Evolutionary conservation across 1,284 basidiomycete species (phyloP).

Genomic region (Uromyces viciae-fabae): DNA sequence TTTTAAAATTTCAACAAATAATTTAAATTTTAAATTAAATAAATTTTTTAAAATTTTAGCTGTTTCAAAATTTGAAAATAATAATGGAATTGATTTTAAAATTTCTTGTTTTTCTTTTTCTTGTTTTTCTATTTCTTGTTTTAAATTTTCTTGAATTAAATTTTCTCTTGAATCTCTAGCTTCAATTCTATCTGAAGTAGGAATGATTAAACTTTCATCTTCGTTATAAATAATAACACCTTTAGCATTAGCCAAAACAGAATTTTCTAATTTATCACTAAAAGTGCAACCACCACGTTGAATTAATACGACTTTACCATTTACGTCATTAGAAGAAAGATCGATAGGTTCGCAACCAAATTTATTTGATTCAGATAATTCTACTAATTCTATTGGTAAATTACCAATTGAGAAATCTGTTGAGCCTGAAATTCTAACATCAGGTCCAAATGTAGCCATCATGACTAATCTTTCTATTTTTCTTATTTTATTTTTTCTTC

Average conservation of each 20-base stretch:
- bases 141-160: neutral
- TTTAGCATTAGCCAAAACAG: neutral
- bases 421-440: neutral
- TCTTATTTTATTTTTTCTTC: neutral
- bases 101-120: neutral
- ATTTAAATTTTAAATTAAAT: too few relatives aligned
- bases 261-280: slow-evolving; percentile 1
- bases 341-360: slow-evolving; percentile 19
- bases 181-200: slow-evolving; percentile 11
- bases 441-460: slow-evolving; percentile 36
- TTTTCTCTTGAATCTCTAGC: neutral
- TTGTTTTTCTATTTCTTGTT: neutral
- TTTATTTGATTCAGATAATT: neutral
- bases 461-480: slow-evolving; percentile 24
- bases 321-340: neutral
- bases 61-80: neutral
- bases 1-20: neutral
- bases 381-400: neutral
- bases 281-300: slow-evolving; percentile 35
- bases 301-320: slow-evolving; percentile 18
- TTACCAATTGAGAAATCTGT: neutral
- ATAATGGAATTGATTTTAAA: neutral
- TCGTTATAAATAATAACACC: slow-evolving; percentile 14
- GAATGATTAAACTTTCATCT: slow-evolving; percentile 23
- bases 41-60: too few relatives aligned